These are phyloP conservation scores for Fusarium sp. DNA, from an alignment of 2,329 filamentous ascomycete species.

Conservation along the genomic window DNA sequence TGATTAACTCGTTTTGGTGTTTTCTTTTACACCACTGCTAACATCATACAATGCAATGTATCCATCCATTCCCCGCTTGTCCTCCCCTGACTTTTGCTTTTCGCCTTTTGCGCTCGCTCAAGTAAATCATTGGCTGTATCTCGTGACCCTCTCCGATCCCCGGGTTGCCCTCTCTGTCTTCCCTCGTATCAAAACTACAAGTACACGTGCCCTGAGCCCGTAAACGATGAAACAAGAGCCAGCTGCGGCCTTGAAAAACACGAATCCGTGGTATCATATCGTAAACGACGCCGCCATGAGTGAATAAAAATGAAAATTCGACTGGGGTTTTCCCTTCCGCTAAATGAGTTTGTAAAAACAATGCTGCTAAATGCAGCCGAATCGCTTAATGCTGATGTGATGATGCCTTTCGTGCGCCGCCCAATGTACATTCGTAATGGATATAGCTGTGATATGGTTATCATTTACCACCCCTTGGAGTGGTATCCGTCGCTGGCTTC, in stretches of 20 bases:
- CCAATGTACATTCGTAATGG: constrained; percentile 45
- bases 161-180: constrained; percentile 45
- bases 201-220: constrained; percentile 45
- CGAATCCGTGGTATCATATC: constrained; percentile 49
- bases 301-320: constrained; percentile 35
- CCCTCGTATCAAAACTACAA: constrained; percentile 37
- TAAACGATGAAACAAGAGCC: constrained; percentile 36
- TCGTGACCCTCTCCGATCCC: constrained; percentile 21
- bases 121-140: constrained; percentile 30
- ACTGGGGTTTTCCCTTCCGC: constrained; percentile 26
- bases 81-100: constrained; percentile 40
- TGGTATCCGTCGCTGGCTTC: constrained; percentile 69
- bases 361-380: constrained; percentile 43
- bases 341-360: constrained; percentile 36
- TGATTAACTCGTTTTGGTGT: constrained; percentile 33
- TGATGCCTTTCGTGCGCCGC: constrained; percentile 47
- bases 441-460: constrained; percentile 41
- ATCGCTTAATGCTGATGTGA: constrained; percentile 46
- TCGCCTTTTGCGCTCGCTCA: constrained; percentile 25
- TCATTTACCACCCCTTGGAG: constrained; percentile 56
- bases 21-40: constrained; percentile 19
- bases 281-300: constrained; percentile 42
- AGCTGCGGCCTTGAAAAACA: constrained; percentile 32
- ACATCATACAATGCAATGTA: background rate
- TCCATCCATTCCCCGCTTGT: constrained; percentile 18